phyloP scores from a whole-genome alignment of 495 filamentous ascomycete genomes.

The Hyphodiscus hymeniophilus region DNA sequence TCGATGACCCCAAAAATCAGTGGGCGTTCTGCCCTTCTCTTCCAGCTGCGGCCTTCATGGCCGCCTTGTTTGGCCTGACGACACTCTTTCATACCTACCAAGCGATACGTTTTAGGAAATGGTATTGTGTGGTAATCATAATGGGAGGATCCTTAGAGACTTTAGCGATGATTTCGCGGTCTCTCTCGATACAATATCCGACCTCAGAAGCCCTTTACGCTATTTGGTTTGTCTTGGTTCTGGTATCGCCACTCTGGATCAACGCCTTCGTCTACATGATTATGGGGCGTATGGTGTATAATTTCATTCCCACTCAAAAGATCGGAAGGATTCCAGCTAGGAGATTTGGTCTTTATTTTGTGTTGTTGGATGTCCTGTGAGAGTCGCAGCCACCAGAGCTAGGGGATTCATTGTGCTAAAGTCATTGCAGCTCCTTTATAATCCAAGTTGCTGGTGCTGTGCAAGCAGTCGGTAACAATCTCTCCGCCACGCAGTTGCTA shows the following conservation, averaged over 20 bases:
- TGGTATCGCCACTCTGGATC: conserved; percentile 39
- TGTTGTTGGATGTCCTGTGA: conserved; percentile 52
- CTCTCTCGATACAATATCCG: conserved; percentile 30
- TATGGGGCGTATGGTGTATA: conserved; percentile 37
- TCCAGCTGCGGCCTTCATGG: conserved; percentile 27
- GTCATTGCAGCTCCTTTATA: conserved; percentile 12
- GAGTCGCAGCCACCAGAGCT: conserved; percentile 32
- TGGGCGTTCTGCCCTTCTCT: conserved; percentile 24
- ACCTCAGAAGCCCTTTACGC: conserved; percentile 23
- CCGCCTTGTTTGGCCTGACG: conserved; percentile 28
- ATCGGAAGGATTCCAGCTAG: conserved; percentile 40
- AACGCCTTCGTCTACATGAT: conserved; percentile 64
- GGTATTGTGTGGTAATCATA: conserved; percentile 46
- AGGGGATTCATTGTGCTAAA: too few species aligned
- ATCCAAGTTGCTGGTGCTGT: conserved; percentile 15
- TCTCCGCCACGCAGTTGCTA: neutral
- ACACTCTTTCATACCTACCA: conserved; percentile 24
- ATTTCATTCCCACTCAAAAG: conserved; percentile 38
- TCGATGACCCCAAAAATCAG: conserved; percentile 19
- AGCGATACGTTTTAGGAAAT: conserved; percentile 23
- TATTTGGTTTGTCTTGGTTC: conserved; percentile 28
- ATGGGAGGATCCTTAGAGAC: conserved; percentile 29
- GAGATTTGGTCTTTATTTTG: conserved; percentile 45
- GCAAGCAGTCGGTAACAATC: conserved; percentile 9
- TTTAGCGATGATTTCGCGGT: conserved; percentile 28